Percentiles rank a stretch among this genome's conserved stretches.
phyloP scores from a whole-genome alignment of 2,329 filamentous ascomycete genomes.

The Botryotinia narcissicola region DNA sequence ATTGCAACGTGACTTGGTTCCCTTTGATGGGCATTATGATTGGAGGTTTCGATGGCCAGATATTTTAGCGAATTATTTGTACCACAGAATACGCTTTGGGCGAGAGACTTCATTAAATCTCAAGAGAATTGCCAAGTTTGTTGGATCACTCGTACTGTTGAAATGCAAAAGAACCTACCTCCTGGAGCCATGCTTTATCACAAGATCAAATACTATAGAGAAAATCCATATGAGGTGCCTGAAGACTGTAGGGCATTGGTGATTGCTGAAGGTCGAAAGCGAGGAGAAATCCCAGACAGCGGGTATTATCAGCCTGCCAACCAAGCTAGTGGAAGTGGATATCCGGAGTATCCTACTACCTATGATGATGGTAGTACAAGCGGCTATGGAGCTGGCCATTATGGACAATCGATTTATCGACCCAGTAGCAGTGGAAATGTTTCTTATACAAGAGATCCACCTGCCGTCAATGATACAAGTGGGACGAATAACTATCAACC shows the following conservation, averaged over 20 bases:
- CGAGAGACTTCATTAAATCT: background rate
- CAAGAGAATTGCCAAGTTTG: background rate
- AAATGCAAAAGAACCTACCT: background rate
- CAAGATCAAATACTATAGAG: background rate
- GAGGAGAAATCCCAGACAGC: too few species aligned
- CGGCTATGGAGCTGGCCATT: too few species aligned
- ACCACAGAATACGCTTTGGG: background rate
- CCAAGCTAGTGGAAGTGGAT: too few species aligned
- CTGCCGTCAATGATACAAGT: too few species aligned
- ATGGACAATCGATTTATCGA: too few species aligned
- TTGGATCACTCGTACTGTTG: background rate
- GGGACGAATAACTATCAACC: too few species aligned
- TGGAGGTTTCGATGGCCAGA: background rate
- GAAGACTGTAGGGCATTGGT: too few species aligned
- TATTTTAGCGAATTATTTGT: background rate
- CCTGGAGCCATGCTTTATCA: background rate
- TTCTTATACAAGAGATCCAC: background rate
- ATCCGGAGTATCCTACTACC: too few species aligned
- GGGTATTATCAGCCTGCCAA: too few species aligned
- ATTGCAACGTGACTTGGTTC: background rate
- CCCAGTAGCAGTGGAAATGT: background rate
- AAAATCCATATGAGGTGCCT: too few species aligned
- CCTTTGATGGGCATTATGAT: background rate
- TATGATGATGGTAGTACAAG: too few species aligned
- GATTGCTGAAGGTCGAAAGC: too few species aligned